These are phyloP conservation scores for Xerocomellus amylosporus DNA, from an alignment of 768 basidiomycete species.

Conservation along the genomic window DNA sequence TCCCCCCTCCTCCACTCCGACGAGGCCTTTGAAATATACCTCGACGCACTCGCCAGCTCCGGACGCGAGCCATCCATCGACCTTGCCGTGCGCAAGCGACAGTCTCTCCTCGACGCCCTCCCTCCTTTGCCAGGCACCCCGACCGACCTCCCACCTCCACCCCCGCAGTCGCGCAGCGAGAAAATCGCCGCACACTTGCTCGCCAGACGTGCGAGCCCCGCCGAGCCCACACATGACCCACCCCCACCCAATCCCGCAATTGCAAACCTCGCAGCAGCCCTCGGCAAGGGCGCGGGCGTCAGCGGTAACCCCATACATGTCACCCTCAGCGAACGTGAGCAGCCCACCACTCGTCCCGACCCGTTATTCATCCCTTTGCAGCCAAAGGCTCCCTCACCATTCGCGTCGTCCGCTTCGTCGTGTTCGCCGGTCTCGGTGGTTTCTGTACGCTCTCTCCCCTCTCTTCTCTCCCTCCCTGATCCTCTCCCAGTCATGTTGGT, in stretches of 20 bases:
- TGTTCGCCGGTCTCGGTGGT: conserved; percentile 51
- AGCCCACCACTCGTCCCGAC: not conserved
- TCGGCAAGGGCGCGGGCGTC: conserved; percentile 43
- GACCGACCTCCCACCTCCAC: conserved; percentile 12
- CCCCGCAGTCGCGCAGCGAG: conserved; percentile 37
- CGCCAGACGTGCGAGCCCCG: conserved; percentile 22
- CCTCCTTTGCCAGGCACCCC: conserved; percentile 16
- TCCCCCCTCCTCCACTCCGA: conserved; percentile 71
- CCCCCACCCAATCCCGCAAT: conserved; percentile 34
- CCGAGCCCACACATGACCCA: conserved; percentile 8
- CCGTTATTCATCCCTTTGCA: conserved; percentile 25
- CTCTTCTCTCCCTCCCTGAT: conserved; percentile 4
- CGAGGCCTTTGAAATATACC: conserved; percentile 73
- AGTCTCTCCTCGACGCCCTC: conserved; percentile 52
- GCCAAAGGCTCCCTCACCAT: conserved; percentile 69
- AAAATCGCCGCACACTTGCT: conserved; percentile 43
- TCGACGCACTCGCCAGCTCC: conserved; percentile 60
- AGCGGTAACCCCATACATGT: conserved; percentile 70
- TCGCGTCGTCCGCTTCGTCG: conserved; percentile 60
- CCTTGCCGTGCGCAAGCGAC: conserved; percentile 66
- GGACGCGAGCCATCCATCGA: conserved; percentile 56
- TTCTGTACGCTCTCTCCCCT: conserved; percentile 53
- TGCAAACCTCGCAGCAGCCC: conserved; percentile 41
- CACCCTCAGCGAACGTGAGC: conserved; percentile 77
- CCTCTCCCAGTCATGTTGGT: conserved; percentile 66